Percentiles rank a stretch among this genome's conserved stretches.
phyloP scores from a whole-genome alignment of 2,329 filamentous ascomycete species.

The Cladophialophora carrionii region DNA sequence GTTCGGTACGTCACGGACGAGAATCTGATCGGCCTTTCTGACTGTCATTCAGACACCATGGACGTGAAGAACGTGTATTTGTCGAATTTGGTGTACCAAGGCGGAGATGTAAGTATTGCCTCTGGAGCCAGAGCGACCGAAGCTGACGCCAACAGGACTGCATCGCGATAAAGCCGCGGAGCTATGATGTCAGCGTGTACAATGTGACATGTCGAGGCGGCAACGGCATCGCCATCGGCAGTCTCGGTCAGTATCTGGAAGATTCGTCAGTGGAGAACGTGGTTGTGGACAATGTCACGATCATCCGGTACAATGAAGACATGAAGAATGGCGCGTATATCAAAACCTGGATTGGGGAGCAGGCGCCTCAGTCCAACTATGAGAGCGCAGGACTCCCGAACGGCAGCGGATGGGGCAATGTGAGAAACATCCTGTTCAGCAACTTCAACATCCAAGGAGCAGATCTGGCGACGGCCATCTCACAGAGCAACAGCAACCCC shows the following conservation, averaged over 20 bases:
- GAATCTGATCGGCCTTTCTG: neutral
- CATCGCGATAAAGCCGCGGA: slow-evolving; percentile 64
- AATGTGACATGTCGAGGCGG: slow-evolving; percentile 60
- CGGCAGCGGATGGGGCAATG: slow-evolving; percentile 59
- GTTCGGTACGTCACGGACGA: slow-evolving; percentile 28
- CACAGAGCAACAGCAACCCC: slow-evolving; percentile 52
- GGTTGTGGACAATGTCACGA: slow-evolving; percentile 52
- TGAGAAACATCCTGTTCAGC: slow-evolving; percentile 56
- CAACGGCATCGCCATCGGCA: slow-evolving; percentile 58
- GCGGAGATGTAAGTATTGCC: slow-evolving; percentile 50
- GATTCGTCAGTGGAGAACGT: slow-evolving; percentile 58
- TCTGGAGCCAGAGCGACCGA: neutral
- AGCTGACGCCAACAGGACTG: slow-evolving; percentile 50
- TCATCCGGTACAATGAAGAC: slow-evolving; percentile 53
- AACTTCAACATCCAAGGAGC: slow-evolving; percentile 58
- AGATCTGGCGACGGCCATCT: slow-evolving; percentile 50
- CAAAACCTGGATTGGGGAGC: slow-evolving; percentile 60
- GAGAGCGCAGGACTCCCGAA: slow-evolving; percentile 55
- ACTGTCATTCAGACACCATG: slow-evolving; percentile 52
- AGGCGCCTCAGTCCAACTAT: slow-evolving; percentile 53
- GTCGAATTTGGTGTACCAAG: slow-evolving; percentile 58
- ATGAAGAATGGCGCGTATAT: slow-evolving; percentile 58
- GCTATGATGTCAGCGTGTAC: slow-evolving; percentile 59
- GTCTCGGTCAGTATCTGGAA: slow-evolving; percentile 60
- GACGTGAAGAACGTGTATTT: slow-evolving; percentile 56